phyloP scores from a whole-genome alignment of 176 grass and related monocot species.

The Oryza longistaminata region DNA sequence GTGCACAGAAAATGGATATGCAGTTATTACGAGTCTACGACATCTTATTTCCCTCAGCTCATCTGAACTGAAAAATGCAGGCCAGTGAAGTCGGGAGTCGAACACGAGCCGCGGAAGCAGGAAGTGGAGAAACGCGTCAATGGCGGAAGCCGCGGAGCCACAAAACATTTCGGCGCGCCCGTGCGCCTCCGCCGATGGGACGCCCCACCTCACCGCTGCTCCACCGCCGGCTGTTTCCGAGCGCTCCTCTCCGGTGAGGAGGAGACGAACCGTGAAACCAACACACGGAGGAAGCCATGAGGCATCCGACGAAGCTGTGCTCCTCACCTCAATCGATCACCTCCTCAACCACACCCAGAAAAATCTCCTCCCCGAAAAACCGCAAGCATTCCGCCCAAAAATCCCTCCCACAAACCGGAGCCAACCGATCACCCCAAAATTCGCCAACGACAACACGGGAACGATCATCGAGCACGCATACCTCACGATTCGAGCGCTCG shows the following conservation, averaged over 20 bases:
- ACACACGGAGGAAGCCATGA: too few relatives aligned
- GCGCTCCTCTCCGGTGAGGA: background rate
- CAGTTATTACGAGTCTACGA: too few relatives aligned
- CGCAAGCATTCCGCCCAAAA: background rate
- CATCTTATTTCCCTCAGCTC: too few relatives aligned
- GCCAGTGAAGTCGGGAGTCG: too few relatives aligned
- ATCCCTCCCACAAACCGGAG: background rate
- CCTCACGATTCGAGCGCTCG: constrained; percentile 33
- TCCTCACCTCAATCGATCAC: background rate
- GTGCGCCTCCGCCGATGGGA: too few relatives aligned
- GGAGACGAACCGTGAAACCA: too few relatives aligned
- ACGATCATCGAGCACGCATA: constrained; percentile 6
- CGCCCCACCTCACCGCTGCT: too few relatives aligned
- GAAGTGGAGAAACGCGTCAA: background rate
- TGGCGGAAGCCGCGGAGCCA: too few relatives aligned
- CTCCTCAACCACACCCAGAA: background rate
- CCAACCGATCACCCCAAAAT: background rate
- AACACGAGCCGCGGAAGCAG: too few relatives aligned
- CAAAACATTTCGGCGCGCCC: too few relatives aligned
- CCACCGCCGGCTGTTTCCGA: background rate
- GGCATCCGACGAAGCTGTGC: background rate
- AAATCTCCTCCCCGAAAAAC: background rate
- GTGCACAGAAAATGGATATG: background rate
- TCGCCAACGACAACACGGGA: background rate
- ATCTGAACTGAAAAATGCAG: background rate